Evolutionary conservation across 495 filamentous ascomycete species (phyloP).

Genomic region (Talaromyces trachyspermus): DNA sequence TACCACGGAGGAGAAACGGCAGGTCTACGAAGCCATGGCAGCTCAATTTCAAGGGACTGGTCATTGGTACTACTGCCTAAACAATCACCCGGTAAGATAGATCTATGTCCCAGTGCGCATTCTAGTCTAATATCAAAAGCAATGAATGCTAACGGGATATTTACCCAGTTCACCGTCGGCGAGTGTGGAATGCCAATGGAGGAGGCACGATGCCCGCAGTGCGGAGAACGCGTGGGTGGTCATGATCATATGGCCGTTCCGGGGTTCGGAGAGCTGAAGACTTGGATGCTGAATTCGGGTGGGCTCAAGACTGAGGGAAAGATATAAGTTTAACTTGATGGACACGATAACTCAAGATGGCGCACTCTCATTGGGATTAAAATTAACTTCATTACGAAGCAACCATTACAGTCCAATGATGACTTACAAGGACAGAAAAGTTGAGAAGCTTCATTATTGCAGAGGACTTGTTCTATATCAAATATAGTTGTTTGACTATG

Average conservation of each 20-base stretch:
- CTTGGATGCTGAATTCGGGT: conserved; percentile 34
- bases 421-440: too few relatives aligned
- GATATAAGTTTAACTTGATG: too few relatives aligned
- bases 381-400: too few relatives aligned
- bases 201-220: conserved; percentile 54
- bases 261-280: conserved; percentile 43
- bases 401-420: too few relatives aligned
- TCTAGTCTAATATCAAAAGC: background rate
- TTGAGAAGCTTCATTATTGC: too few relatives aligned
- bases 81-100: conserved; percentile 47
- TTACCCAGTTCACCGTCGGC: conserved; percentile 52
- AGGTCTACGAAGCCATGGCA: conserved; percentile 44
- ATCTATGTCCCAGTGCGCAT: background rate
- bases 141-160: background rate
- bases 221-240: conserved; percentile 52
- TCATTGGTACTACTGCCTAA: conserved; percentile 59
- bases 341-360: too few relatives aligned
- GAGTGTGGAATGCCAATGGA: conserved; percentile 68
- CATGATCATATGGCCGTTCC: conserved; percentile 39
- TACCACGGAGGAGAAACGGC: conserved; percentile 30
- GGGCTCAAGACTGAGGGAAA: too few relatives aligned
- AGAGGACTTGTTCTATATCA: too few relatives aligned
- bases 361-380: too few relatives aligned
- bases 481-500: too few relatives aligned
- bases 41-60: conserved; percentile 43